Evolutionary conservation across 345 rosid genomes (phyloP), one percentile per base, ranked within the genome.

Genomic region (Citrus sp.): DNA sequence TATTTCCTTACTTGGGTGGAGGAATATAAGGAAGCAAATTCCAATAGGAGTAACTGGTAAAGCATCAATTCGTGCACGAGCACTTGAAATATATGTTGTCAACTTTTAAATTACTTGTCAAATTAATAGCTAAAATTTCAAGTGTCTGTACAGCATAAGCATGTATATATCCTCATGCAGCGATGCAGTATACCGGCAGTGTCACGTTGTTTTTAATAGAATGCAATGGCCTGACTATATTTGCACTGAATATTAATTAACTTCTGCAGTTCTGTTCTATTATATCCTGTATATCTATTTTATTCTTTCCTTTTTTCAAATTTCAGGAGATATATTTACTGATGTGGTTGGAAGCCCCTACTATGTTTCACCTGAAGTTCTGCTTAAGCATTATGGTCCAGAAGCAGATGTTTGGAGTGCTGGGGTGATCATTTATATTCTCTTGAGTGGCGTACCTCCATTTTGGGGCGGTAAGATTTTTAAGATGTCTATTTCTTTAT

Each of bases 351-450:
- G 99, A 76, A 95, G 99, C 80, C 94, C 99, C 1, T 95, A 91
- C 76, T 93, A 95, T 76, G 93, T 95, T 76, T 98, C 98, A 1
- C 98, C 98, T 56, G 98, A 93, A 82, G 86, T 95, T 83, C 73
- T 95, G 79, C 54, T 80, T 64, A 93, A 90, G 85, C 67, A 37
- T 14, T 92, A 95, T 37, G 94, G 98, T 85, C 93, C 87, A 7
- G 97, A 92, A 82, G 89, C 97, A 37, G 98, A 95, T 83, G 90
- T 95, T 62, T 95, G 98, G 98, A 95, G 99, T 76, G 97, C 94
- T 2, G 99, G 98, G 40, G 99, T 95, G 75, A 89, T 95, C 80
- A 78, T 93, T 69, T 95, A 93, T 83, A 94, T 95, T 79, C 87
- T 95, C 64, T 81, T 95, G 32, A 76, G 89, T 75, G 99, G 99